A percentile compares a stretch with the other conserved stretches of the same genome.
Evolutionary conservation across 2,329 filamentous ascomycete species (phyloP).

Genomic region (Trichoderma brevicompactum): DNA sequence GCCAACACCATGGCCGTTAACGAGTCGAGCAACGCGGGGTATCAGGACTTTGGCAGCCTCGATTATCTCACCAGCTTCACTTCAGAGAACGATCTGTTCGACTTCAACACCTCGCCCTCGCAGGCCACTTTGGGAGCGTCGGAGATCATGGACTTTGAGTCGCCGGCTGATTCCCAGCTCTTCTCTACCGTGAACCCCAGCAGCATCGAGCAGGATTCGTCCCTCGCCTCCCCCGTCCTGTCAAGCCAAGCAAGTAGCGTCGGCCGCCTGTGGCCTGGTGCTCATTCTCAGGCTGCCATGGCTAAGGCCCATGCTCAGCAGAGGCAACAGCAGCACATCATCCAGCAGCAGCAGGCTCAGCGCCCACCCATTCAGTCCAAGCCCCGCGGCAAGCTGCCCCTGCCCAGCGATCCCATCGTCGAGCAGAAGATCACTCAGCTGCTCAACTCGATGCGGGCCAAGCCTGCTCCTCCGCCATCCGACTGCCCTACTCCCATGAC

Average conservation of each 20-base stretch:
- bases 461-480: constrained; percentile 59
- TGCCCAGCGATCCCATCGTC: constrained; percentile 68
- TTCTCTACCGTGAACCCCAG: constrained; percentile 72
- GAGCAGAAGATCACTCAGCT: constrained; percentile 95
- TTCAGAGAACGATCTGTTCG: constrained; percentile 68
- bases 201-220: constrained; percentile 64
- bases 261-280: constrained; percentile 86
- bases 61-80: constrained; percentile 61
- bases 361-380: constrained; percentile 53
- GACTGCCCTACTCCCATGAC: constrained; percentile 55
- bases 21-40: constrained; percentile 61
- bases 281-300: constrained; percentile 87
- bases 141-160: constrained; percentile 63
- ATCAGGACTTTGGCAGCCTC: constrained; percentile 54
- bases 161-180: constrained; percentile 59
- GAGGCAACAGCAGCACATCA: constrained; percentile 65
- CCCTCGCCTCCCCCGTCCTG: constrained; percentile 54
- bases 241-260: constrained; percentile 58
- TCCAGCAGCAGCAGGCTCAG: constrained; percentile 52
- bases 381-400: constrained; percentile 55
- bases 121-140: constrained; percentile 61
- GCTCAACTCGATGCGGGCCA: constrained; percentile 88
- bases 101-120: constrained; percentile 72
- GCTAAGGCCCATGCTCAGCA: constrained; percentile 74
- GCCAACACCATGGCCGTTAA: constrained; percentile 80